Evolutionary conservation across 768 basidiomycete genomes (phyloP).

Genomic region (Leccinum arenicola): DNA sequence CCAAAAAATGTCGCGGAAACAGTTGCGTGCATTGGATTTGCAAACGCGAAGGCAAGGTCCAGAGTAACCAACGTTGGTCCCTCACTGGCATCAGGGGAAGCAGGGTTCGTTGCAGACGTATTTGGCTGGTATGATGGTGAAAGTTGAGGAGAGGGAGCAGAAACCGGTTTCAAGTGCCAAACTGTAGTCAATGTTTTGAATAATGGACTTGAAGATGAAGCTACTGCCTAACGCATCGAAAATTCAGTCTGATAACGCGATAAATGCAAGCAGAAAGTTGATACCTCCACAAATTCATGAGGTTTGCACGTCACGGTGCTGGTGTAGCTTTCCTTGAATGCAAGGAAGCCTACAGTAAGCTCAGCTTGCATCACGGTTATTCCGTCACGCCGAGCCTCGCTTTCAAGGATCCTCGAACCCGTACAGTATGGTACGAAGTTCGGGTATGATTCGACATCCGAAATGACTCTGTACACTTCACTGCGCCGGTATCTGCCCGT

Average conservation of each 20-base stretch:
- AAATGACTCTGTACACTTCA: slow-evolving; percentile 83
- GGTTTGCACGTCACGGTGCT: slow-evolving; percentile 82
- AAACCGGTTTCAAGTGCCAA: slow-evolving; percentile 71
- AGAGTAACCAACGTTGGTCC: slow-evolving; percentile 80
- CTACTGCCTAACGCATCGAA: slow-evolving; percentile 53
- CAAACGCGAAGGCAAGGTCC: slow-evolving; percentile 83
- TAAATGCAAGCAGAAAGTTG: slow-evolving; percentile 1
- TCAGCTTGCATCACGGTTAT: slow-evolving; percentile 72
- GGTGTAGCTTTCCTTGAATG: slow-evolving; percentile 83
- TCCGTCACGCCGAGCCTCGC: slow-evolving; percentile 27
- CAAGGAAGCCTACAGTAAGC: slow-evolving; percentile 83
- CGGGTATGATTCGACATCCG: slow-evolving; percentile 84
- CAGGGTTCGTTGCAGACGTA: neutral
- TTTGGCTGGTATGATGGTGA: slow-evolving; percentile 18
- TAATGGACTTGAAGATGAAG: slow-evolving; percentile 66
- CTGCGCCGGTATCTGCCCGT: slow-evolving; percentile 63
- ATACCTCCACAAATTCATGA: slow-evolving; percentile 70
- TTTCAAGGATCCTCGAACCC: slow-evolving; percentile 58
- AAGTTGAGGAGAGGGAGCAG: slow-evolving; percentile 40
- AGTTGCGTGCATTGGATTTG: slow-evolving; percentile 80
- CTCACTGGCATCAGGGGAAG: slow-evolving; percentile 12
- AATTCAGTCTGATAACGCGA: slow-evolving; percentile 5
- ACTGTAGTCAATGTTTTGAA: slow-evolving; percentile 69
- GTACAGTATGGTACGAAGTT: slow-evolving; percentile 89
- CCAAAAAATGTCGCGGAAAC: slow-evolving; percentile 86